Conservation (phyloP, 345 rosid genomes). For the Camelina hispida region DNA sequence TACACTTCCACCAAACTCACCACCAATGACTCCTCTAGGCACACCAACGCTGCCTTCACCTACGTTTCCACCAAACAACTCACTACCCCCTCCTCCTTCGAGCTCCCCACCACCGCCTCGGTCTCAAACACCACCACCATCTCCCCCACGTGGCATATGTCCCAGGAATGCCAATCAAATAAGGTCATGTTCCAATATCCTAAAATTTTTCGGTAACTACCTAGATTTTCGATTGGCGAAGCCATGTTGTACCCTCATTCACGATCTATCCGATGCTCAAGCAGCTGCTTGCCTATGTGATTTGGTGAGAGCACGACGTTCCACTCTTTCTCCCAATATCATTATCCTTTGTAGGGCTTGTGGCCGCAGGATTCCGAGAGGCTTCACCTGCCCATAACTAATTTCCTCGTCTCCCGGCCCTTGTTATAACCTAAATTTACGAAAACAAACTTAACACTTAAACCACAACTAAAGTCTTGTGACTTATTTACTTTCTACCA, state of each 20-base stretch:
- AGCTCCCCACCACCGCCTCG: background rate
- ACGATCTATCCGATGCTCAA: constrained; percentile 11
- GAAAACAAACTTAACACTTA: background rate
- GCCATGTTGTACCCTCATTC: constrained; percentile 30
- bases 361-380: constrained; percentile 18
- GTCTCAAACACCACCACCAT: background rate
- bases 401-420: background rate
- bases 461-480: background rate
- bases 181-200: constrained; percentile 14
- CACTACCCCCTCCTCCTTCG: background rate
- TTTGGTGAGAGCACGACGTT: constrained; percentile 10
- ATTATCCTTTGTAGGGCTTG: constrained; percentile 12
- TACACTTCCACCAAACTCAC: background rate
- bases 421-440: background rate
- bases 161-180: background rate
- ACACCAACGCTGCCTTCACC: background rate
- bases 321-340: constrained; percentile 1
- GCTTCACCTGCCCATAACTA: constrained; percentile 18
- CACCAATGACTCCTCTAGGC: background rate
- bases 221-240: constrained; percentile 2
- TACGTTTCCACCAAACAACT: background rate
- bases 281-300: constrained; percentile 28
- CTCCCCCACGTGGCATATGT: constrained; percentile 10
- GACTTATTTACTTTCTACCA: background rate
- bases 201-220: background rate